These are phyloP conservation scores for Blastomyces emzantsi DNA, from an alignment of 2,329 filamentous ascomycete species.

Conservation along the genomic window DNA sequence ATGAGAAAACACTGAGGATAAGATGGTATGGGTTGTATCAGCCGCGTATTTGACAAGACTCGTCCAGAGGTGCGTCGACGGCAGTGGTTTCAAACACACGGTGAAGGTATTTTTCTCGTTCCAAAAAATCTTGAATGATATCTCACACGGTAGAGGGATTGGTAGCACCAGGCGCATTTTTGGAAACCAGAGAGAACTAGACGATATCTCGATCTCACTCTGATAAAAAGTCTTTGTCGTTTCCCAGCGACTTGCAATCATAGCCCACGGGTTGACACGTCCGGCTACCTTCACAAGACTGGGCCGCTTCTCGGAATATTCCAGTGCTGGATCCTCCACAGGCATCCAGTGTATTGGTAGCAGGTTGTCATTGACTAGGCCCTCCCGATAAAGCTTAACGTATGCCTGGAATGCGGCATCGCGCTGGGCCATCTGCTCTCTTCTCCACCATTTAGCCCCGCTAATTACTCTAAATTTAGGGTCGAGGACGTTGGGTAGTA, in stretches of 20 bases:
- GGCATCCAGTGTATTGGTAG: constrained; percentile 48
- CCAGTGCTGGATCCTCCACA: constrained; percentile 31
- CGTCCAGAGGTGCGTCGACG: constrained; percentile 4
- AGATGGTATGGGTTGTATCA: constrained; percentile 17
- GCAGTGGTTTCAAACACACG: constrained; percentile 15
- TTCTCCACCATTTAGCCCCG: constrained; percentile 53
- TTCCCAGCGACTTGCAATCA: constrained; percentile 26
- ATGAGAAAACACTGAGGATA: constrained; percentile 19
- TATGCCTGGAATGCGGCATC: constrained; percentile 83
- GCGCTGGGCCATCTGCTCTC: constrained; percentile 62
- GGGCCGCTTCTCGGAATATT: constrained; percentile 20
- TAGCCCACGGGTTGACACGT: constrained; percentile 32
- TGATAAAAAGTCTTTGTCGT: constrained; percentile 15
- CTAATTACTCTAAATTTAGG: constrained; percentile 47
- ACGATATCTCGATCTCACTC: constrained; percentile 18
- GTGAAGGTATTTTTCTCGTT: constrained; percentile 20
- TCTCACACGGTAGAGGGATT: constrained; percentile 18
- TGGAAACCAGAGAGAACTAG: constrained; percentile 10
- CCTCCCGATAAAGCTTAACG: constrained; percentile 55
- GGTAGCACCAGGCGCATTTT: constrained; percentile 21
- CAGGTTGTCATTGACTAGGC: constrained; percentile 68
- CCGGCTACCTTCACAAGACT: constrained; percentile 24
- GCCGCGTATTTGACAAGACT: constrained; percentile 12
- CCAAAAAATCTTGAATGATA: constrained; percentile 25
- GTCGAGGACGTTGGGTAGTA: constrained; percentile 63